Evolutionary conservation across 805 yeast genomes (phyloP).

Genomic region (Metahyphopichia silvanorum): DNA sequence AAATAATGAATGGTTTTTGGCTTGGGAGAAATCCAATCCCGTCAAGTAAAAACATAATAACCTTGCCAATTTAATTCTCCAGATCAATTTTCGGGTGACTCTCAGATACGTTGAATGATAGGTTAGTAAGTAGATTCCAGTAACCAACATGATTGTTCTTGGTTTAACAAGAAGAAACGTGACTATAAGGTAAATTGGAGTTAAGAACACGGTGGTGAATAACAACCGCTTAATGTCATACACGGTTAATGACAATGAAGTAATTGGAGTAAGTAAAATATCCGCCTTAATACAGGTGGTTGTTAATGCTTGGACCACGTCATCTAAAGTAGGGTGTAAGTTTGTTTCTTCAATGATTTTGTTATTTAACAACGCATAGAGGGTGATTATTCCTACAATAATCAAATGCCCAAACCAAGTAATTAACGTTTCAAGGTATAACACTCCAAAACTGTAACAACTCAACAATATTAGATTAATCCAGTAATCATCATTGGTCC

Average conservation of each 20-base stretch:
- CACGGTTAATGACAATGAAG: slow-evolving; percentile 66
- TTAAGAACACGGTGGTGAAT: slow-evolving; percentile 78
- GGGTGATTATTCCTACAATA: slow-evolving; percentile 56
- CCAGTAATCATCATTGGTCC: slow-evolving; percentile 90
- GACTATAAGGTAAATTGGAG: slow-evolving; percentile 77
- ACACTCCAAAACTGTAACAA: slow-evolving; percentile 52
- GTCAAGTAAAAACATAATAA: slow-evolving; percentile 76
- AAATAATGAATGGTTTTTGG: slow-evolving; percentile 44
- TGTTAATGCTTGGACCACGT: slow-evolving; percentile 73
- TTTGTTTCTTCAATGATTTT: slow-evolving; percentile 57
- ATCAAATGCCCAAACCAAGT: slow-evolving; percentile 81
- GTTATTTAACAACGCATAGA: slow-evolving; percentile 57
- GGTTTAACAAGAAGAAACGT: slow-evolving; percentile 72
- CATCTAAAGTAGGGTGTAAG: slow-evolving; percentile 79
- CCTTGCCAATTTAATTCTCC: slow-evolving; percentile 78
- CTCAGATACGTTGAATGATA: slow-evolving; percentile 86
- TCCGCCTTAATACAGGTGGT: slow-evolving; percentile 75
- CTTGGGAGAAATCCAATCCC: slow-evolving; percentile 70
- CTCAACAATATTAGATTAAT: slow-evolving; percentile 61
- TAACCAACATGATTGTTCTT: slow-evolving; percentile 54
- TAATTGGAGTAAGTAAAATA: slow-evolving; percentile 74
- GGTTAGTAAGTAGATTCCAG: slow-evolving; percentile 63
- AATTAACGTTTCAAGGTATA: slow-evolving; percentile 76
- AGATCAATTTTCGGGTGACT: slow-evolving; percentile 76
- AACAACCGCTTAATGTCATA: slow-evolving; percentile 77